phyloP scores from a whole-genome alignment of 2,329 filamentous ascomycete species.

The Fusarium udum region DNA sequence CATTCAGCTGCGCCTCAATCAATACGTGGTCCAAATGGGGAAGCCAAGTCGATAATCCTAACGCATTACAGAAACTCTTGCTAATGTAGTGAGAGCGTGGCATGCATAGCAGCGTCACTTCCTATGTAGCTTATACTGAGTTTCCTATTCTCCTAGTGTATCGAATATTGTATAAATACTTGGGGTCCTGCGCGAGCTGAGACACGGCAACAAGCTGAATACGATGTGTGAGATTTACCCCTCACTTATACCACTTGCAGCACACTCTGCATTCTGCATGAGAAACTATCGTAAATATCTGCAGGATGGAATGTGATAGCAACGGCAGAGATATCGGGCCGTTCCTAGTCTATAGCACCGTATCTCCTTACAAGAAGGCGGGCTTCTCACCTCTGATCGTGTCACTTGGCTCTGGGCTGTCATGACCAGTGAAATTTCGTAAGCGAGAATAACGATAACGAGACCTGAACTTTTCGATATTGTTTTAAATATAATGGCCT shows the following conservation, averaged over 20 bases:
- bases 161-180: not conserved
- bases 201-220: not conserved
- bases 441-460: not conserved
- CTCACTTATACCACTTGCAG: not conserved
- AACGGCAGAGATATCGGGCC: not conserved
- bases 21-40: not conserved
- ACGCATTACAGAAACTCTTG: too few relatives aligned
- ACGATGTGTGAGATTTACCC: not conserved
- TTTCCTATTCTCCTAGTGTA: fast-evolving
- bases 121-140: not conserved
- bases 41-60: not conserved
- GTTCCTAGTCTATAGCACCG: not conserved
- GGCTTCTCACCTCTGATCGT: fast-evolving
- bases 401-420: fast-evolving
- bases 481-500: not conserved
- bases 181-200: not conserved
- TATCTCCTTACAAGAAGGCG: not conserved
- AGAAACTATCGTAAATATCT: not conserved
- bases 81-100: not conserved
- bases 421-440: fast-evolving
- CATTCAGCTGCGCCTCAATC: not conserved
- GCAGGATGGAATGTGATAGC: not conserved
- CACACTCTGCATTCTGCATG: not conserved
- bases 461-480: not conserved
- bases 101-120: not conserved